Base-by-base conservation (phyloP, 2,329 filamentous ascomycete species). In the Zymoseptoria ardabiliae region DNA sequence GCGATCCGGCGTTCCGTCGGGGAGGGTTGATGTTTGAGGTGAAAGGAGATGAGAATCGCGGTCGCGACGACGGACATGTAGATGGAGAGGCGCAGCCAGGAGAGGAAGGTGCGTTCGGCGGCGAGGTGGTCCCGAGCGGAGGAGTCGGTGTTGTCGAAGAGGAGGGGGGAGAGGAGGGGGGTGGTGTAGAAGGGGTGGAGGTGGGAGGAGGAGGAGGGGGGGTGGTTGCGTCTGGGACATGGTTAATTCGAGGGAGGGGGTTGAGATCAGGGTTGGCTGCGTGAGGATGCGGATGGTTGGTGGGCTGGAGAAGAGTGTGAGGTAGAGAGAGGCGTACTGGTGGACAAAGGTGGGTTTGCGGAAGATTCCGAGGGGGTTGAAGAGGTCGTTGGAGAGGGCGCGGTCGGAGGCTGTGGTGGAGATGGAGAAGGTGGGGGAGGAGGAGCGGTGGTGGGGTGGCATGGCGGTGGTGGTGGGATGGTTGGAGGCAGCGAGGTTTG, bases 21-120 rank as follows among this genome's bases (percentile, higher is more conserved):
- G 0, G 85, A 83, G 0, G 94, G 90, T 67, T 86, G 76, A 19
- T 79, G 79, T 70, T 91, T 92, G 54, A 99, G 81, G 71, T 99
- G 93, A 73, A 99, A 99, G 13, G 90, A 96, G 55, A 97, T 81
- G 9, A 96, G 86, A 66, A 99, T 96, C 55, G 94, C 93, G 30
- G 96, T 84, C 25, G 90, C 85, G 8, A 97, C 91, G 55, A 99
- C 81, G 64, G 91, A 86, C 83, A 97, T 92, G 77, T 96, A 96
- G 67, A 96, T 84, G 30, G 89, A 87, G 2, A 97, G 82, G 3
- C 92, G 86, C 20, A 97, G 84, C 82, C 94, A 97, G 1, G 93
- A 94, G 25, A 97, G 86, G 71, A 97, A 97, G 0, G 84, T 91
- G 73, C 89, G 78, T 74, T 92, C 89, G 63, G 91, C 91, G 53